Base-by-base conservation (phyloP, 805 yeast species). In the Yueomyces sinensis region DNA sequence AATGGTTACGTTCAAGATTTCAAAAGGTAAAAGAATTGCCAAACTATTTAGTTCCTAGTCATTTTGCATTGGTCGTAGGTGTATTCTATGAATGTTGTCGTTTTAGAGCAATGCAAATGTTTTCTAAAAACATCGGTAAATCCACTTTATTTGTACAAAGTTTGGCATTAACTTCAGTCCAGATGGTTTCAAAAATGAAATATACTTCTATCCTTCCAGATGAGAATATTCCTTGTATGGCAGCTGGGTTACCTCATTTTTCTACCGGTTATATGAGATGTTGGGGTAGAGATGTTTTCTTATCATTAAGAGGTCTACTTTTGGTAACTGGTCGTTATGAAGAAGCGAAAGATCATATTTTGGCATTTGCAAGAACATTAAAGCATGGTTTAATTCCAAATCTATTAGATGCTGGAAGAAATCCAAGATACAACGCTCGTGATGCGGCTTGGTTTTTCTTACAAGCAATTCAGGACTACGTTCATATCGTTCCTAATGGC, bases 251-350 rank as follows among this genome's bases (percentile, higher is more conserved):
- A 40, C 98, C 98, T 2, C 96, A 86, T 58, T 89, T 89, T 60
- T 77, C 91, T 52, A 71, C 70, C 38, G 84, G 80, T 43, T 87
- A 81, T 56, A 86, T 89, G 95, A 70, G 98, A 56, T 84, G 95
- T 54, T 89, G 98, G 98, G 98, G 98, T 17, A 71, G 98, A 51
- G 98, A 89, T 58, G 94, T 86, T 1, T 91, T 91, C 53, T 79
- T 89, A 31, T 71, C 95, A 0, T 66, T 81, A 30, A 65, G 95
- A 40, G 98, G 98, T 0, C 63, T 89, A 32, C 59, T 86, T 37
- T 60, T 86, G 17, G 76, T 81, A 1, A 71, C 95, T 0, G 87
- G 80, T 9, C 66, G 97, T 36, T 74, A 54, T 49, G 82, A 79
- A 1, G 84, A 76, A 31, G 96, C 96, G 1, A 77, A 69, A 47